Base-by-base conservation (phyloP, 805 yeast genomes). In the Candida qinlingensis region DNA sequence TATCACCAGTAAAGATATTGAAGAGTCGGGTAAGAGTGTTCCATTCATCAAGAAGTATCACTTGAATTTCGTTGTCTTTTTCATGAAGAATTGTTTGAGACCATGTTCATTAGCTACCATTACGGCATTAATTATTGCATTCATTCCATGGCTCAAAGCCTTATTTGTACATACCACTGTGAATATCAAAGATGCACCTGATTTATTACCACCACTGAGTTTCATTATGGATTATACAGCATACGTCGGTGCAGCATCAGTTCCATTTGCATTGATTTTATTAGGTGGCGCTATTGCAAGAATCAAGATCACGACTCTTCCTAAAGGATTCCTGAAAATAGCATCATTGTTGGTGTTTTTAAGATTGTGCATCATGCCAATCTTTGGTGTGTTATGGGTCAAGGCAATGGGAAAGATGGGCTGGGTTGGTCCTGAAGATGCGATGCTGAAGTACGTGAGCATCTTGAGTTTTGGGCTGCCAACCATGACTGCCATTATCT, bases 261-360 rank as follows among this genome's bases (percentile, higher is more conserved):
- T 90, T 34, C 97, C 96, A 1, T 64, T 87, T 41, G 97, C 97
- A 0, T 71, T 90, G 50, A 64, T 87, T 41, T 61, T 90, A 52
- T 64, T 91, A 33, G 97, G 97, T 1, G 95, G 91, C 25, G 86
- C 96, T 3, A 80, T 90, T 37, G 83, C 95, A 0, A 69, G 96
- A 42, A 73, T 90, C 19, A 30, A 37, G 34, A 45, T 68, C 76
- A 52, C 64, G 87, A 26, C 73, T 69, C 7, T 59, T 68, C 11
- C 67, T 87, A 59, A 77, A 0, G 89, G 87, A 2, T 82, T 83
- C 53, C 77, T 83, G 79, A 76, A 77, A 55, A 76, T 86, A 0
- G 81, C 87, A 0, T 56, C 80, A 3, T 65, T 74, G 46, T 67
- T 88, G 56, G 76, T 85, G 0, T 47, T 75, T 0, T 64, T 80